A percentile compares a stretch with the other conserved stretches of the same genome.
phyloP scores from a whole-genome alignment of 768 basidiomycete genomes.

The Psilocybe cyanescens region DNA sequence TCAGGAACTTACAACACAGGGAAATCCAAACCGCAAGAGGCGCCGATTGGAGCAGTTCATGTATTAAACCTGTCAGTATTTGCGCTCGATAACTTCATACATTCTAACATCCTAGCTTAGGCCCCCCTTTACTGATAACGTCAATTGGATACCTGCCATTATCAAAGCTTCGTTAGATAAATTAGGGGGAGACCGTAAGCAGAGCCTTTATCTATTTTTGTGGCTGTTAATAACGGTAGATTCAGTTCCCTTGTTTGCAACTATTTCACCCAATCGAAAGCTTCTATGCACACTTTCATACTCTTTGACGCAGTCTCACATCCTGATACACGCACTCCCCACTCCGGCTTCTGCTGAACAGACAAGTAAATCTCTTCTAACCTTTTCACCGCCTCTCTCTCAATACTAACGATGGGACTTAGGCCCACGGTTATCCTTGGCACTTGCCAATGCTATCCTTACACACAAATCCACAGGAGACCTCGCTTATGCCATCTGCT shows the following conservation, averaged over 20 bases:
- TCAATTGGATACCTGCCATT: conserved; percentile 50
- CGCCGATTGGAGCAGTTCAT: conserved; percentile 48
- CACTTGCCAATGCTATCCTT: conserved; percentile 46
- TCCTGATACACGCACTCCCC: conserved; percentile 50
- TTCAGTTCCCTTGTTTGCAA: conserved; percentile 61
- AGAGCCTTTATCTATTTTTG: neutral
- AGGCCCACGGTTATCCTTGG: conserved; percentile 28
- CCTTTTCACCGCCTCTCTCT: neutral
- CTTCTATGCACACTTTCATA: conserved; percentile 60
- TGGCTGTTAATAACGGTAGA: conserved; percentile 6
- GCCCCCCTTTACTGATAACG: conserved; percentile 53
- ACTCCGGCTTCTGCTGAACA: conserved; percentile 24
- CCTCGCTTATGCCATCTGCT: conserved; percentile 57
- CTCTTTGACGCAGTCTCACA: conserved; percentile 40
- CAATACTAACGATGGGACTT: neutral
- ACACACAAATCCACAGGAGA: conserved; percentile 60
- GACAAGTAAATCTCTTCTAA: conserved; percentile 15
- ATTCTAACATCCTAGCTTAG: conserved; percentile 34
- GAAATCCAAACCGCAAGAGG: conserved; percentile 35
- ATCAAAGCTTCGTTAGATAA: conserved; percentile 47
- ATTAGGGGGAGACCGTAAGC: conserved; percentile 56
- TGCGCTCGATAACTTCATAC: neutral
- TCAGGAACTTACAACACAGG: conserved; percentile 40
- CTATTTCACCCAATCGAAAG: conserved; percentile 60
- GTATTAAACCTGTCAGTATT: conserved; percentile 58